Evolutionary conservation across 2,329 filamentous ascomycete species (phyloP).

Genomic region (Fusarium abutilonis): DNA sequence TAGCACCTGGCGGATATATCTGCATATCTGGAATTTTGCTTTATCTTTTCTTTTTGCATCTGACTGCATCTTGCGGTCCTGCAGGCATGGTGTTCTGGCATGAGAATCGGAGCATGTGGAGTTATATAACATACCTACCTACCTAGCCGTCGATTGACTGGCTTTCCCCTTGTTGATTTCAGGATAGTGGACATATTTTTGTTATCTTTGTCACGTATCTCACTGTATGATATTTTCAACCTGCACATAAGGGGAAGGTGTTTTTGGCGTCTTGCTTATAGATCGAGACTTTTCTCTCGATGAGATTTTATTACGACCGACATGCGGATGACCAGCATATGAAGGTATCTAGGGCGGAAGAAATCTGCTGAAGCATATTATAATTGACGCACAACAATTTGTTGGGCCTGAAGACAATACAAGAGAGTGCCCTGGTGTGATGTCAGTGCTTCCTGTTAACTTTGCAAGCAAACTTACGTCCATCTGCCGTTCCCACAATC

Average conservation of each 20-base stretch:
- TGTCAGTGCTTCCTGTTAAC: slow-evolving; percentile 1
- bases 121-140: slow-evolving; percentile 24
- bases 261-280: slow-evolving; percentile 21
- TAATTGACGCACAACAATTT: slow-evolving; percentile 14
- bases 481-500: slow-evolving; percentile 11
- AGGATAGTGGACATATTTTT: slow-evolving; percentile 15
- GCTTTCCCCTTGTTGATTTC: slow-evolving; percentile 14
- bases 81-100: slow-evolving; percentile 27
- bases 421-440: neutral
- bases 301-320: slow-evolving; percentile 14
- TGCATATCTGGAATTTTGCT: slow-evolving; percentile 6
- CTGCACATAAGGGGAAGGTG: slow-evolving; percentile 26
- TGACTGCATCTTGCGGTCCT: slow-evolving; percentile 36
- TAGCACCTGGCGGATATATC: slow-evolving; percentile 7
- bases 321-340: slow-evolving; percentile 19
- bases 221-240: slow-evolving; percentile 31
- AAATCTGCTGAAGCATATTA: slow-evolving; percentile 26
- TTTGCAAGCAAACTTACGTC: neutral
- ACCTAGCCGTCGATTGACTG: slow-evolving; percentile 14
- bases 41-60: slow-evolving; percentile 20
- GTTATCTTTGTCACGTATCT: slow-evolving; percentile 12
- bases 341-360: slow-evolving; percentile 18
- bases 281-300: slow-evolving; percentile 11
- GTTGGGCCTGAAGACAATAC: slow-evolving; percentile 22
- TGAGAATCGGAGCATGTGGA: slow-evolving; percentile 25